These are phyloP conservation scores for Sesbania bispinosa DNA, from an alignment of 306 rosid genomes.

Conservation along the genomic window DNA sequence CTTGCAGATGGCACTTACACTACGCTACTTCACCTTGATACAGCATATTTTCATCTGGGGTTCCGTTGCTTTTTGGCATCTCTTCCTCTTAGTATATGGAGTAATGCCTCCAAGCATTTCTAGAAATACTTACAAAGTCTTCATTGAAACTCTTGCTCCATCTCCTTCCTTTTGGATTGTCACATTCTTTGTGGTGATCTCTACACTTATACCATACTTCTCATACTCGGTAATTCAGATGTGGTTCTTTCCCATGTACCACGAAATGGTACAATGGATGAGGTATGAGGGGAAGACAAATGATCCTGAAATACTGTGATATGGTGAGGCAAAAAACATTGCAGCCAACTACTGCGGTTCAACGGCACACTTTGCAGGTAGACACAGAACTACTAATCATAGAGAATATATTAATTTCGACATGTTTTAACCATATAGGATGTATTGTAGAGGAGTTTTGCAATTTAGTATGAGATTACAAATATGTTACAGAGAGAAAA, in stretches of 20 bases:
- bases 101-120: constrained; percentile 58
- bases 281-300: constrained; percentile 45
- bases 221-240: constrained; percentile 55
- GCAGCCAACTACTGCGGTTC: too few species aligned
- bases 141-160: constrained; percentile 71
- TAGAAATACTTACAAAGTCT: constrained; percentile 62
- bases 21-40: constrained; percentile 78
- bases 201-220: constrained; percentile 70
- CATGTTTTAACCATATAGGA: neutral
- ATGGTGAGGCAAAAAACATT: constrained; percentile 40
- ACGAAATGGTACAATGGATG: constrained; percentile 70
- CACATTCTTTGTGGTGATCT: constrained; percentile 47
- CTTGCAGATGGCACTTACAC: constrained; percentile 76
- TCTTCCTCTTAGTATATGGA: constrained; percentile 68
- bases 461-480: too few species aligned
- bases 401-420: constrained; percentile 15
- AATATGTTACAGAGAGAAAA: too few species aligned
- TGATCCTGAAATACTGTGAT: constrained; percentile 46
- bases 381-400: constrained; percentile 29
- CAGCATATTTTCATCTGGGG: constrained; percentile 91
- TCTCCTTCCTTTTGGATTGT: constrained; percentile 71
- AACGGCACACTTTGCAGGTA: constrained; percentile 50
- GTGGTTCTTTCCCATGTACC: constrained; percentile 89
- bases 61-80: constrained; percentile 69
- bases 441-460: neutral